Base-by-base conservation (phyloP, 352 stramenopile genomes). In the Phytophthora cryptogea region DNA sequence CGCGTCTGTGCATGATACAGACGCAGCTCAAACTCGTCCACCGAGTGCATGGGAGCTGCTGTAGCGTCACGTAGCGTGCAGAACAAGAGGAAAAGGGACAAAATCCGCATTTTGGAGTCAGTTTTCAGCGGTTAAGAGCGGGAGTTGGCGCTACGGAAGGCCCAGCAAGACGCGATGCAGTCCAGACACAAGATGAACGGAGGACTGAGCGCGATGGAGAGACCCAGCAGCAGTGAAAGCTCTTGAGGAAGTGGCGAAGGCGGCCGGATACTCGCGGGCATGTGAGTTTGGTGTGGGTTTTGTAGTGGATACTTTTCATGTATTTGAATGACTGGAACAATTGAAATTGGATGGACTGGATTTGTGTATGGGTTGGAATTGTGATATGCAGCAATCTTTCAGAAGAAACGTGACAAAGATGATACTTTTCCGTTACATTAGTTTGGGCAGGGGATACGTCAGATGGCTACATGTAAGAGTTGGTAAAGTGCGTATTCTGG, bases 191-290 rank as follows among this genome's bases (percentile, higher is more conserved):
- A 20, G 13, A 59, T n/a, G 14, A 66, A 9, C 0, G 66, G 60
- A 36, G 60, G 66, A 30, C 66, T 74, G 8, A 74, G 66, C 23
- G 46, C 66, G 43, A 74, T 57, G 27, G 61, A 63, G 31, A 74
- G 66, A 0, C 55, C 55, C 1, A 74, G 40, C 11, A 74, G 26
- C 43, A 74, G 42, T 33, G 43, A 61, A 33, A 70, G 35, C 10
- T 39, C 46, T 37, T 68, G 44, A 33, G 47, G 61, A 54, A 74
- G 55, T 40, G 43, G 45, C 43, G 47, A 41, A 26, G 33, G 17
- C 39, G 28, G 31, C 5, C 23, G 36, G 26, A 45, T 41, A 42
- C 45, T 61, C 4, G 37, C 30, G 1, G 48, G 60, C 66, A 74
- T 73, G 39, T 28, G 28, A 8, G 48, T 54, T 47, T 8, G 16